Conservation (phyloP, 2,329 filamentous ascomycete genomes). For the Anthostomella pinea region DNA sequence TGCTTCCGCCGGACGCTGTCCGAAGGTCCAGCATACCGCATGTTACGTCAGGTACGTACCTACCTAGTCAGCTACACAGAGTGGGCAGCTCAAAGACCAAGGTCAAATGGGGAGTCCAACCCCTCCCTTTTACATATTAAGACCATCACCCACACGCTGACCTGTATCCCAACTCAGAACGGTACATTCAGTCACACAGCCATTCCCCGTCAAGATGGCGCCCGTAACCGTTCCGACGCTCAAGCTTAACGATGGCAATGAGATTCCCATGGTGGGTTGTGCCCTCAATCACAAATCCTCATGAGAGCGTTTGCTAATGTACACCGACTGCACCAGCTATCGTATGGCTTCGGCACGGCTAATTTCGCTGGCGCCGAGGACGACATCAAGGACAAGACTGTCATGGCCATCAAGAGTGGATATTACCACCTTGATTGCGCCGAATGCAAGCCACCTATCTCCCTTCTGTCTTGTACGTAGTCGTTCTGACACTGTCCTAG, state of each 20-base stretch:
- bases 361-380: conserved; percentile 60
- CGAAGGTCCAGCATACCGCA: too few species aligned
- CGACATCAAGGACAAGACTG: conserved; percentile 44
- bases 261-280: conserved; percentile 60
- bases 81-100: too few species aligned
- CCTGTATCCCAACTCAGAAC: too few species aligned
- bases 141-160: too few species aligned
- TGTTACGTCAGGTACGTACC: too few species aligned
- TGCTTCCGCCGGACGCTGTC: too few species aligned
- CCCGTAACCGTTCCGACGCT: conserved; percentile 52
- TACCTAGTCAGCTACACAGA: too few species aligned
- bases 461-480: background rate
- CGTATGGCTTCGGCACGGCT: conserved; percentile 68
- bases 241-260: conserved; percentile 68
- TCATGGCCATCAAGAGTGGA: conserved; percentile 61
- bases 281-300: background rate
- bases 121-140: too few species aligned
- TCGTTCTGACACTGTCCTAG: conserved; percentile 29
- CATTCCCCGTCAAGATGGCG: conserved; percentile 4
- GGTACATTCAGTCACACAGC: too few species aligned
- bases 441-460: conserved; percentile 47
- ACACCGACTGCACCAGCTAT: conserved; percentile 47
- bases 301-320: conserved; percentile 6
- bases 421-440: conserved; percentile 72
- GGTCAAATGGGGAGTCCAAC: too few species aligned